Percentiles rank a stretch among this genome's conserved stretches.
These are phyloP conservation scores for Lizonia empirigonia DNA, from an alignment of 2,329 filamentous ascomycete species.

Conservation along the genomic window DNA sequence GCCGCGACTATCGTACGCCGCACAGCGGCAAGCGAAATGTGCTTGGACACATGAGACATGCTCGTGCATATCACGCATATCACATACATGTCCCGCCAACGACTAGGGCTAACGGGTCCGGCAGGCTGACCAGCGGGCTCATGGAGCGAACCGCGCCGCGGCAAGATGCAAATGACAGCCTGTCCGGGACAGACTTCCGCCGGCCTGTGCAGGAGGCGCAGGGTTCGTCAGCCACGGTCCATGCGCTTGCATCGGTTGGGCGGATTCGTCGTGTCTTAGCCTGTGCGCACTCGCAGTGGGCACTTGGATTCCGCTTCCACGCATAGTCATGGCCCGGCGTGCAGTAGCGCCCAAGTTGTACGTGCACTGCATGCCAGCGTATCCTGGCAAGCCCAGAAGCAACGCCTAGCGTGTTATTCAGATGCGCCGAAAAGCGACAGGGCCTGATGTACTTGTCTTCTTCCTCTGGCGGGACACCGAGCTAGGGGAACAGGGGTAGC, in stretches of 20 bases:
- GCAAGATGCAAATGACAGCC: slow-evolving; percentile 26
- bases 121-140: slow-evolving; percentile 11
- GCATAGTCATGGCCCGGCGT: slow-evolving; percentile 25
- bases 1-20: not conserved
- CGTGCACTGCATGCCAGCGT: slow-evolving; percentile 22
- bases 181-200: slow-evolving; percentile 27
- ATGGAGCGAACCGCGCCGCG: slow-evolving; percentile 20
- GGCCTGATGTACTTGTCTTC: slow-evolving; percentile 32
- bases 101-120: slow-evolving; percentile 10
- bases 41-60: slow-evolving; percentile 9
- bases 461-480: slow-evolving; percentile 36
- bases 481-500: slow-evolving; percentile 28
- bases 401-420: slow-evolving; percentile 21
- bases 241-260: slow-evolving; percentile 33
- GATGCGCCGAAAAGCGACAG: slow-evolving; percentile 31
- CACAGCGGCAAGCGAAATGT: slow-evolving; percentile 1
- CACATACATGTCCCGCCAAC: slow-evolving; percentile 20
- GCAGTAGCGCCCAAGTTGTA: slow-evolving; percentile 34
- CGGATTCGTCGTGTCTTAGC: slow-evolving; percentile 18
- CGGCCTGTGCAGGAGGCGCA: slow-evolving; percentile 24
- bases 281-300: slow-evolving; percentile 28
- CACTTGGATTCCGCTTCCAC: slow-evolving; percentile 37
- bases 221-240: slow-evolving; percentile 22
- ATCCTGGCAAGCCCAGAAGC: slow-evolving; percentile 19
- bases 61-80: slow-evolving; percentile 25